Base-by-base conservation (phyloP, 2,329 filamentous ascomycete species). In the Colletotrichum tabaci region DNA sequence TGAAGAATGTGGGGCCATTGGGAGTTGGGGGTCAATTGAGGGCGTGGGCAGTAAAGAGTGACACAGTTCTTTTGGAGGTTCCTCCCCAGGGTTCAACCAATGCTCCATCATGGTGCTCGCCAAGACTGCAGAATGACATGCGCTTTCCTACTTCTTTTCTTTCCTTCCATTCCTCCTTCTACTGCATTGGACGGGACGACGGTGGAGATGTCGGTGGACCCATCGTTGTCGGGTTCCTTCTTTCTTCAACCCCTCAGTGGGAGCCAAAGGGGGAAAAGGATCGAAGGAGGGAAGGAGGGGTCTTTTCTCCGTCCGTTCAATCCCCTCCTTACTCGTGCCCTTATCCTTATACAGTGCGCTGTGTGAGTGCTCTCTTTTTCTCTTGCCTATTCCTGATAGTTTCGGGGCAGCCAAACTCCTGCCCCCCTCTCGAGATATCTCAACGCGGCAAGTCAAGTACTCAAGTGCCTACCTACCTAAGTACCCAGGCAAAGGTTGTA, bases 381-480 rank as follows among this genome's bases (percentile, higher is more conserved):
- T 13, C 42, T 18, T 13, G 78, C 79, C 80, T 80, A 79, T 53
- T 30, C 42, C 42, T 46, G 13, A 9, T 30, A 9, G 30, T 30
- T 30, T 30, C 8, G 30, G 30, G 30, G 1, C 30, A 30, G 8
- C 30, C 7, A 30, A 30, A 5, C 30, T 30, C 30, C 30, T 30
- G 5, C 1, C 8, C 30, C 30, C 30, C 30, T 30, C 30, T 30
- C 7, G 30, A 30, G 30, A 30, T 30, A 30, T 8, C 30, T 30
- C 30, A 30, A 30, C 30, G 30, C 30, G 30, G 30, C 30, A 30
- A 30, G 30, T 30, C 30, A 30, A 7, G 30, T 30, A 30, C 30
- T 30, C 30, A 30, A 30, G 5, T 30, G 30, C 30, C 16, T 15
- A 26, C 15, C 23, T 8, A 23, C 9, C 49, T 9, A 38, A 30